Base-by-base conservation (phyloP, 2,329 filamentous ascomycete genomes). In the Fusarium drepaniforme region DNA sequence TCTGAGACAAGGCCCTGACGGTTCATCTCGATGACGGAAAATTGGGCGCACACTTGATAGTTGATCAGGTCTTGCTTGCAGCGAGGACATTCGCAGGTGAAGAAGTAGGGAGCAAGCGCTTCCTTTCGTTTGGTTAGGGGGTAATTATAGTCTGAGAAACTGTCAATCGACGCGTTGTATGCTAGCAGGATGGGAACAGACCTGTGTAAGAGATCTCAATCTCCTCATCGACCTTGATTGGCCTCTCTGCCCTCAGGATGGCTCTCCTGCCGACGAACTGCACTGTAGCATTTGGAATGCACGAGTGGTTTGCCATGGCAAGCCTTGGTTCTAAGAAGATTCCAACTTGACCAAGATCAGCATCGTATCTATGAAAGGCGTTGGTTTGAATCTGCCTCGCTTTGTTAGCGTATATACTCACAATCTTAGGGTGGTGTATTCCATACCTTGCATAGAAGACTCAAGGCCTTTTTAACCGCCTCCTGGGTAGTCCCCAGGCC, bases 221-320 rank as follows among this genome's bases (percentile, higher is more conserved):
- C 81, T 92, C 89, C 30, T 91, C 86, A 9, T 86, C 89, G 37
- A 83, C 78, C 16, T 83, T 76, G 49, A 93, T 90, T 4, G 83
- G 79, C 25, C 76, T 79, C 64, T 88, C 84, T 3, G 90, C 88
- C 42, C 87, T 84, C 16, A 93, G 80, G 4, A 87, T 81, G 4
- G 89, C 87, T 5, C 81, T 84, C 8, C 90, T 85, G 5, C 88
- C 88, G 44, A 86, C 75, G 63, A 92, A 91, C 51, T 87, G 85
- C 18, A 92, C 88, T 58, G 87, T 83, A 2, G 90, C 89, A 73
- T 91, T 92, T 5, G 90, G 90, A 3, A 87, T 79, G 72, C 91
- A 93, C 0, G 90, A 90, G 78, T 93, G 91, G 72, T 93, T 92
- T 25, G 86, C 85, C 86, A 91, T 90, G 68, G 90, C 88, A 49